Base-by-base conservation (phyloP, 169 alveolate genomes). In the Eimeria brunetti region DNA sequence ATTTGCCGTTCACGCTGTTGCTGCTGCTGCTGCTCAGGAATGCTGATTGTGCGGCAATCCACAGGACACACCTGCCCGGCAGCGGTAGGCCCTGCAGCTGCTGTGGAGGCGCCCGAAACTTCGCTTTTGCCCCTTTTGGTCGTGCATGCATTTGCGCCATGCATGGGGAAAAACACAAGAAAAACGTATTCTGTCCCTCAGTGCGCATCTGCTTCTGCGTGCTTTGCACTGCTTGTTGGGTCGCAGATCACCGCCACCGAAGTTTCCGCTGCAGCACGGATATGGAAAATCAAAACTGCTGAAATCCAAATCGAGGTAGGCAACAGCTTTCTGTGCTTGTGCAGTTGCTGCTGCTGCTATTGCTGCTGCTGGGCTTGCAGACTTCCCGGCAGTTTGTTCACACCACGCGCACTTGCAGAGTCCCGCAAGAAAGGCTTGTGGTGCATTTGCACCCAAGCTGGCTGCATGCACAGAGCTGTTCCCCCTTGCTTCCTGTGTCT, bases 11-110 rank as follows among this genome's bases (percentile, higher is more conserved):
- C 75, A n/a, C 24, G 78, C n/a, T 67, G 78, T 22, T 33, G 78
- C 24, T 44, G 38, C 92, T 85, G 92, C 58, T 56, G 92, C 92
- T 85, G 62, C 41, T 85, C 92, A 85, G 92, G 92, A 60, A 49
- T 85, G 18, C 46, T 85, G 49, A 49, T 85, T 3, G 58, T 85
- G 41, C 22, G 60, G 20, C 81, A 53, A 11, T 51, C 60, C 49
- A 58, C 73, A n/a, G 73, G 33, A 18, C 36, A 33, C 53, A 83
- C 60, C 73, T 46, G 58, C 49, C 64, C 44, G 20, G 9, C 38
- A 51, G 64, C 67, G 88, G 88, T 78, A 78, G 14, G 88, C 56
- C 30, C 38, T 41, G 76, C 76, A 7, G 53, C 81, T 36, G 30
- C 38, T 14, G 2, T 33, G 53, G 51, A 0, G 2, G 53, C 81